Conservation (phyloP, 2,329 filamentous ascomycete species). For the Clonostachys sp. region DNA sequence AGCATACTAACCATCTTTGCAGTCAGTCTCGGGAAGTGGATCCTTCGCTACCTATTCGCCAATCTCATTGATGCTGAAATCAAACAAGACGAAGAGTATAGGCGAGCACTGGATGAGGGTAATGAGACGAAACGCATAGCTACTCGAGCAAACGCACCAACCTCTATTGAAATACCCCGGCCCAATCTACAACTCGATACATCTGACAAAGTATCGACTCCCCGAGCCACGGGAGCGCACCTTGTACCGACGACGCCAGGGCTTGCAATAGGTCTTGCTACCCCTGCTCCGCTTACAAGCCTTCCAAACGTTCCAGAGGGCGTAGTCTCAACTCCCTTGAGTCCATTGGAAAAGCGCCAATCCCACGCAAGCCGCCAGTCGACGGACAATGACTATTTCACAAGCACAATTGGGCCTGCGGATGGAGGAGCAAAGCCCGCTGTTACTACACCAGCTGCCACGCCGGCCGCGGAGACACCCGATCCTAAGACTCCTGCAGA, state of each 20-base stretch:
- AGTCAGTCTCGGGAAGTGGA: constrained; percentile 97
- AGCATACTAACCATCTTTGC: constrained; percentile 12
- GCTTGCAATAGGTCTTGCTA: constrained; percentile 72
- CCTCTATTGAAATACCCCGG: constrained; percentile 47
- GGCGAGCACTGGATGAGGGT: constrained; percentile 62
- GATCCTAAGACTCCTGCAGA: constrained; percentile 45
- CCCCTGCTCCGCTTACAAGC: constrained; percentile 42
- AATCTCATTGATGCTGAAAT: constrained; percentile 89
- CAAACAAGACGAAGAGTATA: constrained; percentile 69
- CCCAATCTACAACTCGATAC: constrained; percentile 26
- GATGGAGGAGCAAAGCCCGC: constrained; percentile 40
- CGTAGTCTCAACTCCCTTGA: constrained; percentile 30
- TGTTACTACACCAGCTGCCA: constrained; percentile 31
- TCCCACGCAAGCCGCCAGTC: constrained; percentile 58
- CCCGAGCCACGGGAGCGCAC: constrained; percentile 61
- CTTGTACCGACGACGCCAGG: constrained; percentile 67
- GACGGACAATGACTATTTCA: constrained; percentile 75
- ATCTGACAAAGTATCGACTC: constrained; percentile 48
- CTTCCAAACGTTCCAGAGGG: constrained; percentile 46
- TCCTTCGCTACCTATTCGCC: constrained; percentile 86
- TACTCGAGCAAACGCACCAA: constrained; percentile 54
- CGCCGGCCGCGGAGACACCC: constrained; percentile 38
- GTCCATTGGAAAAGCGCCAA: constrained; percentile 47
- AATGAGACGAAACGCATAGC: constrained; percentile 53
- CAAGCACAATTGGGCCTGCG: constrained; percentile 48